These are phyloP conservation scores for Beauveria sp. DNA, from an alignment of 2,329 filamentous ascomycete genomes.

Conservation along the genomic window DNA sequence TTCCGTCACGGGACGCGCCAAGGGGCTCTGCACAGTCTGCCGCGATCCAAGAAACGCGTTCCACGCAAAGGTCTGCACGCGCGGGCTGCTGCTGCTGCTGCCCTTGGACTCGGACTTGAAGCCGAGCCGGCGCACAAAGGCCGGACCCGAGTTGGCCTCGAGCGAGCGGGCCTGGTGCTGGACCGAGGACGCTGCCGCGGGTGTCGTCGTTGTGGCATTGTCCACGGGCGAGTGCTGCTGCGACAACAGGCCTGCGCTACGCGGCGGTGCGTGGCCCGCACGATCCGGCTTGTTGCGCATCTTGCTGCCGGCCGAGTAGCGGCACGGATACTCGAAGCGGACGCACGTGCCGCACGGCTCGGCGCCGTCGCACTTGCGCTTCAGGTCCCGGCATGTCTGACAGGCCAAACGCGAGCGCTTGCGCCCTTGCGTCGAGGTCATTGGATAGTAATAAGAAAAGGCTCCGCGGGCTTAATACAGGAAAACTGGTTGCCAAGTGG, in stretches of 20 bases:
- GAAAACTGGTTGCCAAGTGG: neutral
- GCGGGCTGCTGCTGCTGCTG: constrained; percentile 28
- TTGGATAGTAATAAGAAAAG: neutral
- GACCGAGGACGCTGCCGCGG: constrained; percentile 20
- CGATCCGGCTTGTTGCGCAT: constrained; percentile 13
- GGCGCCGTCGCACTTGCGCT: constrained; percentile 47
- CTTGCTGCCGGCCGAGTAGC: constrained; percentile 27
- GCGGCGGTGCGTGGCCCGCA: neutral
- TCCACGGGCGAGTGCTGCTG: constrained; percentile 7
- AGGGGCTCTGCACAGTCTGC: constrained; percentile 15
- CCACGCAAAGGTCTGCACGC: constrained; percentile 49
- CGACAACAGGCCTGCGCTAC: neutral
- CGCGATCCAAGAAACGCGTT: constrained; percentile 32
- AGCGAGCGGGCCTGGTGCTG: constrained; percentile 26
- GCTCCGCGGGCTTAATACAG: neutral
- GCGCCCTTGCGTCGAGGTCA: constrained; percentile 15
- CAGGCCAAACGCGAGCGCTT: constrained; percentile 38
- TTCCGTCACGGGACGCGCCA: constrained; percentile 32
- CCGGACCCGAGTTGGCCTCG: constrained; percentile 50
- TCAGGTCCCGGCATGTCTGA: constrained; percentile 45
- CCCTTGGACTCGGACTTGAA: constrained; percentile 44
- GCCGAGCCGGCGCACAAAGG: constrained; percentile 45
- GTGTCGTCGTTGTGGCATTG: constrained; percentile 13
- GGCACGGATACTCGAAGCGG: constrained; percentile 45
- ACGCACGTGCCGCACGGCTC: constrained; percentile 45